Evolutionary conservation across 2,329 filamentous ascomycete genomes (phyloP), one percentile per base, ranked within the genome.

Genomic region (Lojkania enalia): DNA sequence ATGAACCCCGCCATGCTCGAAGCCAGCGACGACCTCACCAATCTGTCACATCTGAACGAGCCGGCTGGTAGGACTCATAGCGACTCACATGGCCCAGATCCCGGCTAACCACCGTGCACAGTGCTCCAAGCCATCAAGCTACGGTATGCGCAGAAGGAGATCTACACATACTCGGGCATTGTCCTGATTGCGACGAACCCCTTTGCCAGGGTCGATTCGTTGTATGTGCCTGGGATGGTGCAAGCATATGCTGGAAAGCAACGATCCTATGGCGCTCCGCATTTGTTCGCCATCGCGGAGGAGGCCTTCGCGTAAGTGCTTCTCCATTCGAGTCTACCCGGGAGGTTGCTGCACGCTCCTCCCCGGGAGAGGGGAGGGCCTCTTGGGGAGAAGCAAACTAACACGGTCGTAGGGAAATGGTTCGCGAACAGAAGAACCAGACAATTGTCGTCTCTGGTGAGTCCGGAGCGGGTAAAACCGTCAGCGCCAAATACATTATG

Each of bases 401-500:
- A 33, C 15, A 15, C 30, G 7, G 6, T 11, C 23, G 19, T 60
- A 94, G 88, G 67, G 94, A 99, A 77, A 99, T 99, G 94, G 75
- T 99, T 67, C 87, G 94, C 57, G 94, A 96, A 75, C 81, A 82
- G 60, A 91, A 90, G 73, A 99, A 99, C 74, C 94, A 99, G 77
- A 99, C 94, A 29, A 89, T 99, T 53, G 94, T 99, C 42, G 94
- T 99, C n/a, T 99, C 94, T 25, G 94, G 94, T 70, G 94, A 99
- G 74, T 99, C 94, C 42, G 94, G 94, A 81, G 94, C 94, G 54
- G 94, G 94, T 66, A 99, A 99, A 77, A 99, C 94, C 4, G 94
- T 99, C 70, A 97, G 92, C 73, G 94, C 94, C 61, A 99, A 99
- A 77, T 97, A 99, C 74, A 97, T 99, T 70, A 99, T 99, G 94